A percentile compares a stretch with the other conserved stretches of the same genome.
Conservation (phyloP, 441 rosid genomes). For the Isatis lusitanica region DNA sequence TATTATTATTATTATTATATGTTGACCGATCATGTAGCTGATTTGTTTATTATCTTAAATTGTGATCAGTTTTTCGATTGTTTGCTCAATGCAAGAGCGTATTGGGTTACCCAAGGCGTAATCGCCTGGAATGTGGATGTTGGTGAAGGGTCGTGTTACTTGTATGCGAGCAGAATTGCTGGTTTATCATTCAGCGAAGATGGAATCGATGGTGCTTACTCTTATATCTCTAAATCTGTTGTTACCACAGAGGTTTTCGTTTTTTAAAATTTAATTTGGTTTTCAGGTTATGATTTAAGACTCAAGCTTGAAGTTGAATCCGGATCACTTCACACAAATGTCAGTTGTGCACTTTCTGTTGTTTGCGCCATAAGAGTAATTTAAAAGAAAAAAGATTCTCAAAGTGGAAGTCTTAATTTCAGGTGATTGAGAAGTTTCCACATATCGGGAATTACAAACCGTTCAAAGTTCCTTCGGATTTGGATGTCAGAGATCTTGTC, state of each 20-base stretch:
- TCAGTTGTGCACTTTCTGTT: constrained; percentile 21
- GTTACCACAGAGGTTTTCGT: neutral
- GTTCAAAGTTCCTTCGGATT: constrained; percentile 58
- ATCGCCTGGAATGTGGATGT: constrained; percentile 83
- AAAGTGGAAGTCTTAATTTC: constrained; percentile 22
- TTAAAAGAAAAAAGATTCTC: neutral
- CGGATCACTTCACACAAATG: constrained; percentile 55
- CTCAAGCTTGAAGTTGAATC: constrained; percentile 59
- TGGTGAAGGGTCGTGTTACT: constrained; percentile 63
- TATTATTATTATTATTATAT: neutral
- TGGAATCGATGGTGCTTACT: constrained; percentile 60
- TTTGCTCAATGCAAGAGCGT: constrained; percentile 64
- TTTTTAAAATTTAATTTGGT: constrained; percentile 8
- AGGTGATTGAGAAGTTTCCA: constrained; percentile 87
- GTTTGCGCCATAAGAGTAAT: neutral
- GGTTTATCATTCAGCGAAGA: constrained; percentile 52
- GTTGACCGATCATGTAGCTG: constrained; percentile 11
- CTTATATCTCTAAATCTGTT: neutral
- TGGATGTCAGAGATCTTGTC: constrained; percentile 59
- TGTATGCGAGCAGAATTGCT: constrained; percentile 69
- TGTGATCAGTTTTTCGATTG: constrained; percentile 53
- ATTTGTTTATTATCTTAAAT: constrained; percentile 8
- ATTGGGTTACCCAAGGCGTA: constrained; percentile 64
- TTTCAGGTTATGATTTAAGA: constrained; percentile 63
- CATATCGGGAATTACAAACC: constrained; percentile 67